A percentile compares a stretch with the other conserved stretches of the same genome.
These are phyloP conservation scores for rapeseed (Brassica napus) DNA, from an alignment of 345 rosid genomes.

Conservation along the genomic window Da-Ae NC_063445.1:14752501-14753000, in stretches of 20 bases:
- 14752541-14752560: slow-evolving; percentile 23
- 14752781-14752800: slow-evolving; percentile 34
- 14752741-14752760: slow-evolving; percentile 27
- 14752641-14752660: slow-evolving; percentile 30
- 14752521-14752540: slow-evolving; percentile 26
- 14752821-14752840: slow-evolving; percentile 19
- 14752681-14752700: slow-evolving; percentile 5
- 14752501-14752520: slow-evolving; percentile 30
- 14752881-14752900: slow-evolving; percentile 33
- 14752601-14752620: slow-evolving; percentile 39
- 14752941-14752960: slow-evolving; percentile 1
- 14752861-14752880: slow-evolving; percentile 4
- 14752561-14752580: slow-evolving; percentile 20
- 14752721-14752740: slow-evolving; percentile 10
- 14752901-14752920: slow-evolving; percentile 16
- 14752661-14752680: slow-evolving; percentile 37
- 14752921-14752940: slow-evolving; percentile 7
- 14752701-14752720: slow-evolving; percentile 2
- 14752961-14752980: neutral
- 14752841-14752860: slow-evolving; percentile 28
- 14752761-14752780: slow-evolving; percentile 26
- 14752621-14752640: slow-evolving; percentile 19
- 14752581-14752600: slow-evolving; percentile 36
- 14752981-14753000: slow-evolving; percentile 6
- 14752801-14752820: slow-evolving; percentile 35